Base-by-base conservation (phyloP, 2,329 filamentous ascomycete species). In the Zopfia rhizophila region DNA sequence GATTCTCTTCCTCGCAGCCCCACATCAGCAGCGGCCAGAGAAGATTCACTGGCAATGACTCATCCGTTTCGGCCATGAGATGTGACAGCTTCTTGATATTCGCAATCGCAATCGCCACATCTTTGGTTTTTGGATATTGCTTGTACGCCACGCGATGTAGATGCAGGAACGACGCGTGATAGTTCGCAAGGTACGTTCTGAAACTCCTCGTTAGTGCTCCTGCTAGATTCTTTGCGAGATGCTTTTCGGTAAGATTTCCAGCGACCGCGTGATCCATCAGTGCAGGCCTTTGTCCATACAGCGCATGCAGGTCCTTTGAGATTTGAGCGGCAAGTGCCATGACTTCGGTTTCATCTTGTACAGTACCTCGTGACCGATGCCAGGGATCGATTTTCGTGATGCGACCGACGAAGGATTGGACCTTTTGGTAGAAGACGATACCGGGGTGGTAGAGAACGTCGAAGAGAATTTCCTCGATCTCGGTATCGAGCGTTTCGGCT, bases 141-240 rank as follows among this genome's bases (percentile, higher is more conserved):
- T 79, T 80, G 63, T 83, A 82, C 2, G 81, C 81, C 7, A 84
- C 81, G 2, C 81, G 74, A 55, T 84, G 81, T 3, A 84, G 72
- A 53, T 83, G 79, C 19, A 84, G 74, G 51, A 79, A 81, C 54
- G 76, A 79, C 5, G 81, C 80, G 53, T 82, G 76, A 61, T 80
- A 84, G 56, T 83, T 83, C 37, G 80, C 78, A 13, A 82, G 71
- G 56, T 82, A 83, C 1, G 79, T 81, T 21, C 80, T 71, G 52
- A 82, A 82, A n/a, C 76, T 76, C 19, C 79, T 69, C 1, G 79
- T 82, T 39, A 82, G 76, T 21, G 76, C 74, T 43, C 74, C 72
- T 6, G 78, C 78, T 39, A 83, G 70, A 28, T 76, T 75, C 18
- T 72, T 70, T 7, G 78, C 78, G 16, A 83, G 66, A 49, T 80